Evolutionary conservation across 352 stramenopile genomes (phyloP).

Genomic region (Phytopythium sindhum): DNA sequence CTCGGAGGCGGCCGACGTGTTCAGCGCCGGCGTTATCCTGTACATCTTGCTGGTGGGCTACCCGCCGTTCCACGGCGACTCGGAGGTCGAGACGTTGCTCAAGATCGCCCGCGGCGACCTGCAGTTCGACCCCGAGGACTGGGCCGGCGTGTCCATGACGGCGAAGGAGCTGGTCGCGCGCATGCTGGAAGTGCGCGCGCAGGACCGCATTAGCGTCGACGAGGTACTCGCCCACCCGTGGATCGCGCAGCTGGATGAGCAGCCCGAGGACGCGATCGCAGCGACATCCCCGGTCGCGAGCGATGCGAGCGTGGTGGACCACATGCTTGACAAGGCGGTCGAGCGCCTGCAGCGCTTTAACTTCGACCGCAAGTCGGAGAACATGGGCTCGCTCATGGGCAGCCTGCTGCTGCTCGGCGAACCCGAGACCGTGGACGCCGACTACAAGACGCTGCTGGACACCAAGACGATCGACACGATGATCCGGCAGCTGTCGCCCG

Average conservation of each 20-base stretch:
- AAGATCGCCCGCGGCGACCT: constrained; percentile 77
- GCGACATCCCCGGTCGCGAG: not conserved
- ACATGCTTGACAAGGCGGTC: constrained; percentile 32
- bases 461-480: constrained; percentile 56
- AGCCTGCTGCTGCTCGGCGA: constrained; percentile 31
- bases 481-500: constrained; percentile 59
- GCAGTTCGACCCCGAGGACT: constrained; percentile 63
- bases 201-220: constrained; percentile 70
- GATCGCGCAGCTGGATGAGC: constrained; percentile 28
- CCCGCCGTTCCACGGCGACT: constrained; percentile 70
- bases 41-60: constrained; percentile 81
- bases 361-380: constrained; percentile 74
- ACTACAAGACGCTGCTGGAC: constrained; percentile 56
- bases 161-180: constrained; percentile 66
- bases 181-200: constrained; percentile 72
- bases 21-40: constrained; percentile 77
- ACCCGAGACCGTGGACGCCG: constrained; percentile 42
- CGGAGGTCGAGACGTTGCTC: constrained; percentile 70
- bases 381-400: constrained; percentile 65
- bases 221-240: constrained; percentile 63
- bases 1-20: constrained; percentile 66
- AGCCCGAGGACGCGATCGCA: not conserved
- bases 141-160: constrained; percentile 44
- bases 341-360: constrained; percentile 77
- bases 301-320: not conserved